Evolutionary conservation across 371 early-diverging fungal species (phyloP).

Genomic region (Coemansia linderi): DNA sequence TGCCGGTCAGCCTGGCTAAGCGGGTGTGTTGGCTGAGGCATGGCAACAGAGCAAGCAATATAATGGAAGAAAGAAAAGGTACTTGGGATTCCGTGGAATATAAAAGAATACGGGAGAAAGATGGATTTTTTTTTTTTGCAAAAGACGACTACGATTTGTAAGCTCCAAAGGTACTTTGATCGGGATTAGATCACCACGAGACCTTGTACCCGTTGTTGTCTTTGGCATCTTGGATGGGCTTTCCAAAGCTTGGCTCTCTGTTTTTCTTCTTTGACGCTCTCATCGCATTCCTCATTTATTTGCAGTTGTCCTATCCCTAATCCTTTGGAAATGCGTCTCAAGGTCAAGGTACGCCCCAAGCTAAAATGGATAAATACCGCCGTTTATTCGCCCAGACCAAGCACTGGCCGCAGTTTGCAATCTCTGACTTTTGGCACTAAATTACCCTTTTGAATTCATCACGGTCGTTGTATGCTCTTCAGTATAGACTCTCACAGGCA

Average conservation of each 20-base stretch:
- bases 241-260: too few relatives aligned
- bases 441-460: background rate
- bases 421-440: background rate
- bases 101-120: too few relatives aligned
- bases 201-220: background rate
- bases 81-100: too few relatives aligned
- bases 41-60: constrained; percentile 5
- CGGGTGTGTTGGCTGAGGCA: background rate
- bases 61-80: too few relatives aligned
- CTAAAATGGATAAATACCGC: background rate
- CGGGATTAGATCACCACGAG: background rate
- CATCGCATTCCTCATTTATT: background rate
- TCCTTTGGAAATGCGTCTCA: constrained; percentile 69
- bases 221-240: too few relatives aligned
- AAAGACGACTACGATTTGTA: background rate
- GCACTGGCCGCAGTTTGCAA: too few relatives aligned
- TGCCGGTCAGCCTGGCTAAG: constrained; percentile 13
- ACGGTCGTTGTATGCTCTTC: background rate
- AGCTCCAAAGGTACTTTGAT: background rate
- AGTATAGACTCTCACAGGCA: constrained; percentile 87
- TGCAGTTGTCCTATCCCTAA: background rate
- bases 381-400: too few relatives aligned
- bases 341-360: constrained; percentile 73
- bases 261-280: background rate
- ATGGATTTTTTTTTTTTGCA: too few relatives aligned